These are phyloP conservation scores for Mikania micrantha DNA, from an alignment of 129 eudicot genomes.

Conservation along the genomic window DNA sequence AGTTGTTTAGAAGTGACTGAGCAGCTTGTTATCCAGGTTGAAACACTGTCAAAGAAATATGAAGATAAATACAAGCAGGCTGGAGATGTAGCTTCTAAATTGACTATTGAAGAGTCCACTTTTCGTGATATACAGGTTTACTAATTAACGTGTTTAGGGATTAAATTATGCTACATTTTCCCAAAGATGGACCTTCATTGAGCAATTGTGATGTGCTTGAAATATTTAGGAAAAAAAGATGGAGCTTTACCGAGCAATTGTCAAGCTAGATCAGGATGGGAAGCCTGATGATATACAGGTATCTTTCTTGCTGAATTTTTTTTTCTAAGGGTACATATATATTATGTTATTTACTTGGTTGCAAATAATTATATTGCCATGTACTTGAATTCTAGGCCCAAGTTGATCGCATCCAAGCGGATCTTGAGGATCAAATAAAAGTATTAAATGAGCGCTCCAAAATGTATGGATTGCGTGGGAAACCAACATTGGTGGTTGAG, in stretches of 20 bases:
- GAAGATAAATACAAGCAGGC: slow-evolving; percentile 80
- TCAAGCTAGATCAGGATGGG: slow-evolving; percentile 74
- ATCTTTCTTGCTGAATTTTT: slow-evolving; percentile 7
- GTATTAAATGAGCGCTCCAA: slow-evolving; percentile 76
- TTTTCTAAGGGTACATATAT: neutral
- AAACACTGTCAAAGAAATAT: slow-evolving; percentile 63
- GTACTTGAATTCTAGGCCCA: slow-evolving; percentile 36
- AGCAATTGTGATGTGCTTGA: slow-evolving; percentile 1
- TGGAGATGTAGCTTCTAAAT: slow-evolving; percentile 87
- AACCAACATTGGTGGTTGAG: slow-evolving; percentile 76
- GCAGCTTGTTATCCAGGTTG: slow-evolving; percentile 32
- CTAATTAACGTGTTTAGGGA: neutral
- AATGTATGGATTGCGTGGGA: slow-evolving; percentile 76
- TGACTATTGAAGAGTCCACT: slow-evolving; percentile 85
- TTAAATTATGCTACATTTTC: neutral
- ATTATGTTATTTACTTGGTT: slow-evolving; percentile 1
- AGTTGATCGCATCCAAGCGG: slow-evolving; percentile 53
- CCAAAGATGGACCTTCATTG: neutral
- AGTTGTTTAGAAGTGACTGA: slow-evolving; percentile 4
- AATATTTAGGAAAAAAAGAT: slow-evolving; percentile 72
- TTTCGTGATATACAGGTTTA: slow-evolving; percentile 89
- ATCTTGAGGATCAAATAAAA: slow-evolving; percentile 75
- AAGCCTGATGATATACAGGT: slow-evolving; percentile 68
- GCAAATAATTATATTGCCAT: neutral
- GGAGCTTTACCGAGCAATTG: slow-evolving; percentile 80